Percentiles rank a stretch among this genome's conserved stretches.
Evolutionary conservation across 805 yeast genomes (phyloP).

Genomic region (Yarrowia sp.): DNA sequence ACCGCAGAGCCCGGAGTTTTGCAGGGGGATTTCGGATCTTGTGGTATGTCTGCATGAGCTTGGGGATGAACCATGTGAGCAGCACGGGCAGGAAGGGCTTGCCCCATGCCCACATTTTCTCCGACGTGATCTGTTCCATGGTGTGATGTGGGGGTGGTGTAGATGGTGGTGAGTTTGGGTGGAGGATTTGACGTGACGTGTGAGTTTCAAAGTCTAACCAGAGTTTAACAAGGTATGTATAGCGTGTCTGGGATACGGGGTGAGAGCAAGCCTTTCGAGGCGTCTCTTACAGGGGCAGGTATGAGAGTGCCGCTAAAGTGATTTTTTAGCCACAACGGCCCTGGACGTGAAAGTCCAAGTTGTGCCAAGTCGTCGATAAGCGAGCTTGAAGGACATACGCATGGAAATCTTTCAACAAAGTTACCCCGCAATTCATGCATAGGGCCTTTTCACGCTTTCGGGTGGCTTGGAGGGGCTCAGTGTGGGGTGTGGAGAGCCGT

Average conservation of each 20-base stretch:
- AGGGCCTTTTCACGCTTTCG: neutral
- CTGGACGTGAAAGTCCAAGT: no score
- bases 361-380: neutral
- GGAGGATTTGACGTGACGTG: conserved; percentile 25
- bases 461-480: no score
- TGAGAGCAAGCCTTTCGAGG: neutral
- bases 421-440: conserved; percentile 23
- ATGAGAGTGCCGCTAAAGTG: no score
- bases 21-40: conserved; percentile 22
- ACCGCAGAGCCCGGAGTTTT: conserved; percentile 18
- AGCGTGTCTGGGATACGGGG: neutral
- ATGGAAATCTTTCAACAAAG: neutral
- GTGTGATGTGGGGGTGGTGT: neutral
- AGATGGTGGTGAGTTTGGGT: conserved; percentile 10
- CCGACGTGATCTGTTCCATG: conserved; percentile 22
- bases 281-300: no score
- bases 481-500: no score
- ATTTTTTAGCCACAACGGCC: no score
- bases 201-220: conserved; percentile 23
- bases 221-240: conserved; percentile 8
- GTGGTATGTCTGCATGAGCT: conserved; percentile 14
- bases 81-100: conserved; percentile 21
- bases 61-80: conserved; percentile 16
- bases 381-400: conserved; percentile 3
- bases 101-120: conserved; percentile 22